Evolutionary conservation across 176 grass and related monocot genomes (phyloP).

Genomic region (Alloteropsis semialata): DNA sequence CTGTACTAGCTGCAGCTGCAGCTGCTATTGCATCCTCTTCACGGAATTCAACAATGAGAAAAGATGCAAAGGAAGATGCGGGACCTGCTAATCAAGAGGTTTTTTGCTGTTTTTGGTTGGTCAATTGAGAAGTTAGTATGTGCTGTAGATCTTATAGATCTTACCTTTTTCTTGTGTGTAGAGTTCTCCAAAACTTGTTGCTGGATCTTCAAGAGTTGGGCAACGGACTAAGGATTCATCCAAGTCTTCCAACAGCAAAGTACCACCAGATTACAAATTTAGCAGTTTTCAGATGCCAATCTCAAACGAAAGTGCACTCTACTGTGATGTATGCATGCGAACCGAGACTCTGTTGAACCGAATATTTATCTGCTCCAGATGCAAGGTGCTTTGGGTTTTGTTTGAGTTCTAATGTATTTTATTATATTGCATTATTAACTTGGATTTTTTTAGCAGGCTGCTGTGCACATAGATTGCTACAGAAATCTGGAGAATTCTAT

Average conservation of each 20-base stretch:
- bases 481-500: constrained; percentile 53
- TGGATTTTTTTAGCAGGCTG: constrained; percentile 50
- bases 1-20: constrained; percentile 82
- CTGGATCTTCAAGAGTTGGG: constrained; percentile 50
- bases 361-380: constrained; percentile 93
- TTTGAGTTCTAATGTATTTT: constrained; percentile 13
- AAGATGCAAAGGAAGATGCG: constrained; percentile 66
- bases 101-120: constrained; percentile 27
- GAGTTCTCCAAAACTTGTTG: constrained; percentile 46
- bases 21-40: constrained; percentile 78
- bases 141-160: not conserved
- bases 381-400: constrained; percentile 61
- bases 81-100: constrained; percentile 61
- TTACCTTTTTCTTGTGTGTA: constrained; percentile 28
- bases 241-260: constrained; percentile 55
- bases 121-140: not conserved
- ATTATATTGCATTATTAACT: constrained; percentile 23
- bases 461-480: constrained; percentile 97
- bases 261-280: constrained; percentile 58
- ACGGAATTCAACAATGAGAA: constrained; percentile 71
- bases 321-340: constrained; percentile 85
- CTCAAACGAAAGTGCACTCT: constrained; percentile 77
- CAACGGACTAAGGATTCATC: constrained; percentile 52
- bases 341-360: constrained; percentile 79
- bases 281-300: constrained; percentile 73